These are phyloP conservation scores for Phytophthora kernoviae DNA, from an alignment of 352 stramenopile genomes.

Conservation along the genomic window DNA sequence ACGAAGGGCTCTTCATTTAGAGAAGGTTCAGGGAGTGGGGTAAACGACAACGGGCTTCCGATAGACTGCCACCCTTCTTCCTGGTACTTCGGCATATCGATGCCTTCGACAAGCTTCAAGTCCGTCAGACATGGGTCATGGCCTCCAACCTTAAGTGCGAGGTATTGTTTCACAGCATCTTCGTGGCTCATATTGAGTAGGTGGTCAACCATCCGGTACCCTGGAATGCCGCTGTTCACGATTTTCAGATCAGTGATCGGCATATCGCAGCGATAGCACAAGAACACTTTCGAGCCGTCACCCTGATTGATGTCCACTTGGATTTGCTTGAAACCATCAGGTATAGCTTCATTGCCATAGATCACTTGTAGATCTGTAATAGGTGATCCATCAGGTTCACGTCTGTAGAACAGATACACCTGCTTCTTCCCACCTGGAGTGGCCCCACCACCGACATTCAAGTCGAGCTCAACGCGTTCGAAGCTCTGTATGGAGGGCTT, in stretches of 20 bases:
- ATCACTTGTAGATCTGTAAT: conserved; percentile 87
- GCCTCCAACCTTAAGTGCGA: conserved; percentile 84
- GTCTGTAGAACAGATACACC: conserved; percentile 83
- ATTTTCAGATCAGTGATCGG: conserved; percentile 88
- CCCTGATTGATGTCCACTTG: conserved; percentile 88
- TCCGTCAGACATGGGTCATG: conserved; percentile 82
- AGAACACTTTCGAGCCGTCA: conserved; percentile 79
- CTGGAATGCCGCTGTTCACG: conserved; percentile 80
- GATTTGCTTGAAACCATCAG: conserved; percentile 88
- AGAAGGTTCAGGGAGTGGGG: conserved; percentile 7
- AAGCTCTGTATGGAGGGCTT: conserved; percentile 75
- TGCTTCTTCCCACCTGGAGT: conserved; percentile 76
- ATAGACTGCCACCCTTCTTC: conserved; percentile 75
- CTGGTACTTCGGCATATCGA: conserved; percentile 46
- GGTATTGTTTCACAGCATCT: conserved; percentile 75
- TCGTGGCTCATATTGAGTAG: conserved; percentile 74
- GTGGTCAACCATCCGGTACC: conserved; percentile 85
- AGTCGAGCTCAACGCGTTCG: conserved; percentile 80
- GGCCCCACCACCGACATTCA: conserved; percentile 70
- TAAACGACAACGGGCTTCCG: conserved; percentile 58
- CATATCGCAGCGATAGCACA: conserved; percentile 90
- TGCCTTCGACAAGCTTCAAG: conserved; percentile 62
- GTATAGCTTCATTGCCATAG: conserved; percentile 79
- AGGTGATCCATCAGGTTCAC: conserved; percentile 75
- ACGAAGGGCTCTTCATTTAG: conserved; percentile 12